These are phyloP conservation scores for Solanum corneliomulleri DNA, from an alignment of 257 asterid genomes.

Conservation along the genomic window DNA sequence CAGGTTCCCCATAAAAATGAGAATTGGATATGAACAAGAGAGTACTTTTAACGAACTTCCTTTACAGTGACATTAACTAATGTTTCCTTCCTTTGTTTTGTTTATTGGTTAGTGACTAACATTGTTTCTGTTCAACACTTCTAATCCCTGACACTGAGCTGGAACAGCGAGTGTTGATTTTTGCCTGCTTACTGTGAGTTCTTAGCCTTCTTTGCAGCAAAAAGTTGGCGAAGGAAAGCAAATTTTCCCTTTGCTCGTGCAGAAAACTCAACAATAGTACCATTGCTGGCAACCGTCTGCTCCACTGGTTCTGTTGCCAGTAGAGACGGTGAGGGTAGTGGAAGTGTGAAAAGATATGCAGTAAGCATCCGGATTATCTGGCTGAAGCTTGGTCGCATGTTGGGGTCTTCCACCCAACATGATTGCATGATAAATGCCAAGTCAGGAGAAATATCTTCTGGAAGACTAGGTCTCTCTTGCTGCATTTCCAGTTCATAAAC, in stretches of 20 bases:
- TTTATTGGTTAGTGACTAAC: neutral
- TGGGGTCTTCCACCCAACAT: constrained; percentile 98
- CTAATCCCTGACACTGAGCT: neutral
- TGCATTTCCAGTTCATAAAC: constrained; percentile 26
- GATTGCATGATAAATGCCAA: constrained; percentile 72
- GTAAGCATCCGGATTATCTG: constrained; percentile 87
- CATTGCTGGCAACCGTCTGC: constrained; percentile 34
- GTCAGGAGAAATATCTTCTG: constrained; percentile 58
- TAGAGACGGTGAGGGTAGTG: constrained; percentile 30
- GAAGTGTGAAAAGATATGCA: constrained; percentile 48
- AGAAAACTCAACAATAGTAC: constrained; percentile 57
- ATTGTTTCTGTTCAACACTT: neutral
- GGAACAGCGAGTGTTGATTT: neutral
- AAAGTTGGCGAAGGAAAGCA: constrained; percentile 79
- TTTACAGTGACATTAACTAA: neutral
- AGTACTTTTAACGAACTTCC: neutral
- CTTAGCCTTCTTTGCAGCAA: constrained; percentile 77
- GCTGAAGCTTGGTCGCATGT: constrained; percentile 80
- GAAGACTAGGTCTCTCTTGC: constrained; percentile 85
- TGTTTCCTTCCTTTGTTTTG: neutral
- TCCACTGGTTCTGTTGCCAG: constrained; percentile 26
- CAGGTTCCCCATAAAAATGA: neutral
- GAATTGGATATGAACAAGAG: neutral
- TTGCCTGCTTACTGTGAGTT: constrained; percentile 32
- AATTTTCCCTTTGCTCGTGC: constrained; percentile 77